Percentiles rank a stretch among this genome's conserved stretches.
Evolutionary conservation across 1,284 basidiomycete species (phyloP).

Genomic region (Austroboletus olivaceoglutinosus): DNA sequence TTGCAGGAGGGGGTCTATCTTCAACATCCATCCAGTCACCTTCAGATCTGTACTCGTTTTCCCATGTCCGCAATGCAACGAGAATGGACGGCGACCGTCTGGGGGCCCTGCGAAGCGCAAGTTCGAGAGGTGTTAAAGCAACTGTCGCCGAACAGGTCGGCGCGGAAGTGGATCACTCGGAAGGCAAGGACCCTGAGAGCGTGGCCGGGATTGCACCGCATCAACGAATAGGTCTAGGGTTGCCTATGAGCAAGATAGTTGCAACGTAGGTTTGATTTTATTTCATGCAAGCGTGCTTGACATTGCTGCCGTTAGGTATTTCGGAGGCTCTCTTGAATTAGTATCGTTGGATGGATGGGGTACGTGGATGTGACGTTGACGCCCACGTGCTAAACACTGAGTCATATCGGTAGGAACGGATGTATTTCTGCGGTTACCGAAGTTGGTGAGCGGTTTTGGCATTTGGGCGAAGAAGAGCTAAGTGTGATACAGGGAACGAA

Average conservation of each 20-base stretch:
- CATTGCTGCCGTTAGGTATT: conserved; percentile 52
- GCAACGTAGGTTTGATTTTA: conserved; percentile 54
- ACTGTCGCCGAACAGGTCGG: conserved; percentile 75
- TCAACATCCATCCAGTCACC: conserved; percentile 55
- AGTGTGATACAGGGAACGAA: conserved; percentile 64
- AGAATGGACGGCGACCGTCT: conserved; percentile 67
- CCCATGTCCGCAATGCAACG: conserved; percentile 71
- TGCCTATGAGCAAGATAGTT: conserved; percentile 85
- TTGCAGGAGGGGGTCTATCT: conserved; percentile 66
- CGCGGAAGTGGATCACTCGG: conserved; percentile 20
- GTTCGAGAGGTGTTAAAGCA: conserved; percentile 65
- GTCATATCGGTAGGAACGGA: conserved; percentile 60
- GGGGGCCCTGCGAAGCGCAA: conserved; percentile 65
- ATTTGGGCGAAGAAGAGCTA: background rate
- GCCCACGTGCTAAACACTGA: background rate
- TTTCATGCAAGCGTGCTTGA: conserved; percentile 2
- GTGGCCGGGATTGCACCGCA: conserved; percentile 52
- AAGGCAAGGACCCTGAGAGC: conserved; percentile 40
- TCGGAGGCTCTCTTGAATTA: conserved; percentile 80
- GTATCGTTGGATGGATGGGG: conserved; percentile 83
- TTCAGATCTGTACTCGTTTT: conserved; percentile 79
- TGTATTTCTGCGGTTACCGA: conserved; percentile 77
- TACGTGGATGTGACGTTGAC: conserved; percentile 34
- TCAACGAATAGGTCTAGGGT: conserved; percentile 70
- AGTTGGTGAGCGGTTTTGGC: conserved; percentile 56